Conservation (phyloP, 2,329 filamentous ascomycete genomes). For the Pyrenophora graminea region DNA sequence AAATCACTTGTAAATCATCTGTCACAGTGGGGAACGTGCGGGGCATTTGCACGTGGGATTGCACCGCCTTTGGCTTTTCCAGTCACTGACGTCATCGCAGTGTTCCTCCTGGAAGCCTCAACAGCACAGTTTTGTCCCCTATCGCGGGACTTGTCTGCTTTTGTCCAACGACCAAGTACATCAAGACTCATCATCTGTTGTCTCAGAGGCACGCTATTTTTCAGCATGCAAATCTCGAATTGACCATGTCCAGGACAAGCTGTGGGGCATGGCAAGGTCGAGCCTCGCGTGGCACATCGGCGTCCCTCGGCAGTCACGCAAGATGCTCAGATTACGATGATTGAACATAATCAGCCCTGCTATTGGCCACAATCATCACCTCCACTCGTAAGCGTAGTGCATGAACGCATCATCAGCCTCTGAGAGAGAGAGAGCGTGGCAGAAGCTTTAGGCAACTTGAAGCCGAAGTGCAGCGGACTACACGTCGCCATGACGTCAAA, state of each 20-base stretch:
- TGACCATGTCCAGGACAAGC: conserved; percentile 2
- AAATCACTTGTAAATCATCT: not conserved
- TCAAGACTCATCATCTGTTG: not conserved
- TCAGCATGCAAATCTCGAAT: conserved; percentile 35
- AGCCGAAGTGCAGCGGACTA: conserved; percentile 14
- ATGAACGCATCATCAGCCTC: conserved; percentile 14
- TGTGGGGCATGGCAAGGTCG: conserved; percentile 25
- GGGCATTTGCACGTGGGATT: conserved; percentile 8
- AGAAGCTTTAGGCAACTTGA: conserved; percentile 13
- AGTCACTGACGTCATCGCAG: conserved; percentile 9
- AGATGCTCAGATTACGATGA: conserved; percentile 14
- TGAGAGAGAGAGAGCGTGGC: conserved; percentile 14
- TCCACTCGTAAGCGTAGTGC: conserved; percentile 14
- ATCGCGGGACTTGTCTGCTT: not conserved
- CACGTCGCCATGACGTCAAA: conserved; percentile 29
- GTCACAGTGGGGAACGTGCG: conserved; percentile 6
- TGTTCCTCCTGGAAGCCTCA: not conserved
- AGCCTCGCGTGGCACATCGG: conserved; percentile 25
- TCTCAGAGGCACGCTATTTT: conserved; percentile 10
- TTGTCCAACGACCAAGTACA: not conserved
- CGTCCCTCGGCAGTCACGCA: conserved; percentile 24
- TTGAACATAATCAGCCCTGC: conserved; percentile 12
- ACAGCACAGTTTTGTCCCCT: not conserved
- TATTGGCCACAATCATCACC: conserved; percentile 17
- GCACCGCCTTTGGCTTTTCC: not conserved